phyloP scores from a whole-genome alignment of 164 flowering plant species.

The Macadamia tetraphylla region DNA sequence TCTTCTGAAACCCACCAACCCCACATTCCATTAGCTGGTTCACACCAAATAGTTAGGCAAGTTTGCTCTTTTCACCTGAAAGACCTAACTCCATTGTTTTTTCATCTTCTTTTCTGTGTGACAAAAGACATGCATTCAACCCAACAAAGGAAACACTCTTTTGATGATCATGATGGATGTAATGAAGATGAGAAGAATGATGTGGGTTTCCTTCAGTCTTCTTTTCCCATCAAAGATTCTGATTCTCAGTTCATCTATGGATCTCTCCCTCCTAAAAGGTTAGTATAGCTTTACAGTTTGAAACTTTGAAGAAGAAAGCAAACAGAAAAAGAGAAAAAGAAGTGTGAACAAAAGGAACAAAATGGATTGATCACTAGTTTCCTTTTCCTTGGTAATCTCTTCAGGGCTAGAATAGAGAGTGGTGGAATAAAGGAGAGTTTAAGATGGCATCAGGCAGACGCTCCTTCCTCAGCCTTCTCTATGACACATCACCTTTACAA shows the following conservation, averaged over 20 bases:
- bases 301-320: not conserved
- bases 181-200: conserved; percentile 29
- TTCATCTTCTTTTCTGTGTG: not conserved
- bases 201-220: conserved; percentile 18
- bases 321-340: conserved; percentile 1
- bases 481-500: conserved; percentile 29
- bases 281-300: conserved; percentile 4
- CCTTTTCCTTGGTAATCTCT: not conserved
- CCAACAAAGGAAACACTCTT: conserved; percentile 32
- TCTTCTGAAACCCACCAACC: not conserved
- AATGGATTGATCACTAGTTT: conserved; percentile 1
- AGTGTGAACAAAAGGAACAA: not conserved
- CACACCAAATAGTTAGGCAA: not conserved
- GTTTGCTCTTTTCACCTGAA: not conserved
- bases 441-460: conserved; percentile 25
- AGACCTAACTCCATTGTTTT: not conserved
- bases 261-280: conserved; percentile 43
- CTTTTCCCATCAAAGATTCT: conserved; percentile 26
- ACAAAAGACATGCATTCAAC: conserved; percentile 25
- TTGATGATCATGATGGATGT: conserved; percentile 30
- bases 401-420: conserved; percentile 41
- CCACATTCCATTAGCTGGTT: not conserved
- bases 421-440: conserved; percentile 28
- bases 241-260: conserved; percentile 26
- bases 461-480: conserved; percentile 18